Evolutionary conservation across 768 basidiomycete species (phyloP).

Genomic region (Suillus hirtellus): DNA sequence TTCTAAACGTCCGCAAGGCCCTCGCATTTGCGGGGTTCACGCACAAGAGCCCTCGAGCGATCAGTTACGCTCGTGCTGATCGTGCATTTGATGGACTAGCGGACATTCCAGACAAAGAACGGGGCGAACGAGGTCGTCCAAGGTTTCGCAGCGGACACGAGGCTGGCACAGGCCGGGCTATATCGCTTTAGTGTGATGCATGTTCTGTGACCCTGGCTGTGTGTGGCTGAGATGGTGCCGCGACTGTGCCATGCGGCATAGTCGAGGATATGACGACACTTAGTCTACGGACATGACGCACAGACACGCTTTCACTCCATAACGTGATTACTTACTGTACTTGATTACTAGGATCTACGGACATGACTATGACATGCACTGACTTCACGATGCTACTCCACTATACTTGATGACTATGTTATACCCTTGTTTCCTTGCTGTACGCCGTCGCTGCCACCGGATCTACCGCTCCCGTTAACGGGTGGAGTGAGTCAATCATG

Average conservation of each 20-base stretch:
- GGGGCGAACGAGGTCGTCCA: constrained; percentile 63
- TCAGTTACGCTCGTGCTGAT: constrained; percentile 76
- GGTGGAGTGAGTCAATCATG: not conserved
- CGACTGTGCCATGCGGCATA: constrained; percentile 30
- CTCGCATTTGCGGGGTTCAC: constrained; percentile 91
- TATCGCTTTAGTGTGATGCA: constrained; percentile 65
- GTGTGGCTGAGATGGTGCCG: constrained; percentile 28
- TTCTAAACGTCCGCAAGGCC: constrained; percentile 88
- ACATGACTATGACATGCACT: constrained; percentile 21
- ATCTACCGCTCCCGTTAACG: not conserved
- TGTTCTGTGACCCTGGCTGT: constrained; percentile 30
- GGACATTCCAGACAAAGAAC: constrained; percentile 48
- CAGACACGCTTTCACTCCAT: constrained; percentile 15
- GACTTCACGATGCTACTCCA: constrained; percentile 3
- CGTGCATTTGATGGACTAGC: constrained; percentile 64
- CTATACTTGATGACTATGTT: not conserved
- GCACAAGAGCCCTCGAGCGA: constrained; percentile 81
- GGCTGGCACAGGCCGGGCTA: constrained; percentile 73
- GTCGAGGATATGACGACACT: constrained; percentile 32
- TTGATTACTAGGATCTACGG: constrained; percentile 23
- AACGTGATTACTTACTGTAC: not conserved
- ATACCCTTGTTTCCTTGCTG: constrained; percentile 2
- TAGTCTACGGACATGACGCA: constrained; percentile 27
- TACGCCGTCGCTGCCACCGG: not conserved
- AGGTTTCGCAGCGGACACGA: constrained; percentile 61